A percentile compares a stretch with the other conserved stretches of the same genome.
These are phyloP conservation scores for Leucosporidium yakuticum DNA, from an alignment of 768 basidiomycete genomes.

Conservation along the genomic window DNA sequence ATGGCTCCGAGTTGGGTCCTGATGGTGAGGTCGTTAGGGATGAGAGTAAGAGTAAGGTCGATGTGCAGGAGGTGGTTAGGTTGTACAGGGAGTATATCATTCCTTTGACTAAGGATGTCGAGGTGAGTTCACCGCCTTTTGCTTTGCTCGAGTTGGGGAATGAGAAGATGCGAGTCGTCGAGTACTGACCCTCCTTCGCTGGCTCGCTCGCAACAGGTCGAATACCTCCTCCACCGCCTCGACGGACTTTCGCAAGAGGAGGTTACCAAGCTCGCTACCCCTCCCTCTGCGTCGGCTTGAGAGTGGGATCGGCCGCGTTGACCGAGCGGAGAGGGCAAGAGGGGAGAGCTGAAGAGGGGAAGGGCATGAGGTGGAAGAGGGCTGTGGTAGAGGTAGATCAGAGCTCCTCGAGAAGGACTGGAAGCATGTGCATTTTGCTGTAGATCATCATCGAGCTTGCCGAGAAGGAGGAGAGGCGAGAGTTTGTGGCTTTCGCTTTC, in stretches of 20 bases:
- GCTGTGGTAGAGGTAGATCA: too few relatives aligned
- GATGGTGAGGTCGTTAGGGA: constrained; percentile 53
- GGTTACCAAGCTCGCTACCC: constrained; percentile 50
- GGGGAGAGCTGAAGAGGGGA: too few relatives aligned
- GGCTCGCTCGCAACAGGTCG: constrained; percentile 57
- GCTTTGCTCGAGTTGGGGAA: background rate
- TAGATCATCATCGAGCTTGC: too few relatives aligned
- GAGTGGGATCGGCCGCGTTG: too few relatives aligned
- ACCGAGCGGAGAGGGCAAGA: too few relatives aligned
- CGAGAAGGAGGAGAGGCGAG: too few relatives aligned
- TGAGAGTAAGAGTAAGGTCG: constrained; percentile 57
- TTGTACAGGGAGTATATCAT: constrained; percentile 94
- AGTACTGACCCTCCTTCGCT: constrained; percentile 11
- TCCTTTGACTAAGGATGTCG: constrained; percentile 94
- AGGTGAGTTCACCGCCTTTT: constrained; percentile 61
- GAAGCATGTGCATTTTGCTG: too few relatives aligned
- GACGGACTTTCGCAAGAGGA: constrained; percentile 77
- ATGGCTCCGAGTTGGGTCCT: constrained; percentile 73
- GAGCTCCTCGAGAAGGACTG: too few relatives aligned
- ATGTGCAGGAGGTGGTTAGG: constrained; percentile 85
- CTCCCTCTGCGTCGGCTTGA: too few relatives aligned
- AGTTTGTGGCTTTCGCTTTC: too few relatives aligned
- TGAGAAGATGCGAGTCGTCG: background rate
- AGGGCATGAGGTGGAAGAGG: too few relatives aligned
- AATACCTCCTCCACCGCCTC: constrained; percentile 85